Percentiles rank a stretch among this genome's conserved stretches.
These are phyloP conservation scores for Teunomyces funiuensis DNA, from an alignment of 805 yeast genomes.

Conservation along the genomic window DNA sequence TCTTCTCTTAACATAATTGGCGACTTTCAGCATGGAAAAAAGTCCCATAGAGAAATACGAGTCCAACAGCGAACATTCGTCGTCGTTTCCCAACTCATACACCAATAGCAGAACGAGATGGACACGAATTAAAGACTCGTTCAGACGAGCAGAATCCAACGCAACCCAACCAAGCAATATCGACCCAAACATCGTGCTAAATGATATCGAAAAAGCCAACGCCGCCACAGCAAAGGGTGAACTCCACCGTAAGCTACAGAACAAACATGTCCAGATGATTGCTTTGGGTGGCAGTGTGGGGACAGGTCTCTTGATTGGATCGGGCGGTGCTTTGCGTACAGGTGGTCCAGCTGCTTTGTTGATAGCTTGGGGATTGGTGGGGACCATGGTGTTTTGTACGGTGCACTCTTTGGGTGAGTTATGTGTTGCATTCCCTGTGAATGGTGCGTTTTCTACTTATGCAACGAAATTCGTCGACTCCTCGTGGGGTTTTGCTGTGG, in stretches of 20 bases:
- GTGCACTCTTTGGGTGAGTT: constrained; percentile 66
- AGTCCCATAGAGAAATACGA: neutral
- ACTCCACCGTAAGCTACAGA: constrained; percentile 21
- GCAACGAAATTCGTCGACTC: constrained; percentile 38
- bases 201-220: constrained; percentile 37
- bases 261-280: constrained; percentile 27
- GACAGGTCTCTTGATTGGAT: constrained; percentile 45
- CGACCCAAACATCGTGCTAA: constrained; percentile 4
- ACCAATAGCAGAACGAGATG: constrained; percentile 11
- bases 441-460: constrained; percentile 40
- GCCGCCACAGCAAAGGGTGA: constrained; percentile 28
- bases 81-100: neutral
- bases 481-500: constrained; percentile 42
- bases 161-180: neutral
- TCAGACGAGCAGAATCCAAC: constrained; percentile 24
- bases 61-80: neutral
- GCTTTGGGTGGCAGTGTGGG: constrained; percentile 32
- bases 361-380: constrained; percentile 58
- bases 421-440: constrained; percentile 47
- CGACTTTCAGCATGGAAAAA: constrained; percentile 2
- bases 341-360: constrained; percentile 49
- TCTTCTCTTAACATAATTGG: neutral
- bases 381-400: constrained; percentile 56
- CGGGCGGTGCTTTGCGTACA: constrained; percentile 42
- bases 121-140: constrained; percentile 28